Evolutionary conservation across 352 stramenopile species (phyloP), one percentile per base, ranked within the genome.

Genomic region (Phytophthora sp.): DNA sequence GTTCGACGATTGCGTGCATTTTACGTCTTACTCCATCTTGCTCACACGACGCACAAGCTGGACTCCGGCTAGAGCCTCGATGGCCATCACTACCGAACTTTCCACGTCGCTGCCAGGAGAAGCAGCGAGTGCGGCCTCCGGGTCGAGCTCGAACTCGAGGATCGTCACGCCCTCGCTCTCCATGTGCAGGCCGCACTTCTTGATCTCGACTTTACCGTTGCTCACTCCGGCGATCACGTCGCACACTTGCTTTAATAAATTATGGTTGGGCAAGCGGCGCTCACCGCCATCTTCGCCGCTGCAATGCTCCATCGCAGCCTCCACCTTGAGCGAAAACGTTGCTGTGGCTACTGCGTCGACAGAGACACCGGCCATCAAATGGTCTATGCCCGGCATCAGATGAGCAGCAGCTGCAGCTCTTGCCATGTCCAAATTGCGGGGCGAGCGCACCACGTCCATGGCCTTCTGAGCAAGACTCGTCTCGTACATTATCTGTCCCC

Each of bases 231-330:
- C 77, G 38, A 95, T 91, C 54, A 93, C 80, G 44, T 95, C 85
- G 65, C 83, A 93, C 35, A 95, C 70, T 63, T 91, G 74, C 68
- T 93, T 90, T 63, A 95, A 84, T 79, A 95, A 84, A 72, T 93
- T 87, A 86, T 95, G 86, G 66, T 93, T 91, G 18, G 84, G 84
- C 47, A 90, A 67, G 26, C 79, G 76, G 27, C 77, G 77, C 38
- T 88, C 81, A n/a, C 68, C 68, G 21, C 77, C 73, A 50, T 71
- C 57, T 26, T 73, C 66, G 30, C 80, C 71, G 29, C 73, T 78
- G 16, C 66, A 76, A 47, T 77, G 45, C 26, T 82, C 81, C 38
- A 77, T 77, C 11, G 71, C 67, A 41, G 86, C 84, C 56, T 90
- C 81, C 21, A 95, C 84, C 57, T 93, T 86, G 35, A 88, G 69